Evolutionary conservation across 2,329 filamentous ascomycete species (phyloP), one percentile per base, ranked within the genome.

Genomic region (Aspergillus tamarii): DNA sequence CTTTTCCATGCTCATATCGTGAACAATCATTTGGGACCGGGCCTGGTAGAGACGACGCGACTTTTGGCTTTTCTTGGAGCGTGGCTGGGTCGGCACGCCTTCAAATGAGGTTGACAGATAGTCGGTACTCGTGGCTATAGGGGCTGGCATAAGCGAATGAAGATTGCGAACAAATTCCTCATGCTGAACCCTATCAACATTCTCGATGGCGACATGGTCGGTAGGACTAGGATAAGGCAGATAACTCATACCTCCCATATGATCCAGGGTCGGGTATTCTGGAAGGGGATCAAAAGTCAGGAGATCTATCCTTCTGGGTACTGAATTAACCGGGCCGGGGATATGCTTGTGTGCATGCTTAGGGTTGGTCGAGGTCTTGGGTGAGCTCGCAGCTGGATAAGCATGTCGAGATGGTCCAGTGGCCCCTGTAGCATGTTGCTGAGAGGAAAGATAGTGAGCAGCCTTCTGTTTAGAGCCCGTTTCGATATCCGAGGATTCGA

Each of bases 11-110:
- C 48, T 45, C 12, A 39, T 41, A 5, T 62, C 60, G 5, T 57
- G 57, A n/a, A 53, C 43, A 11, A 43, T 48, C 7, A 54, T 46
- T 28, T 66, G 65, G 16, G 65, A 61, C 14, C 68, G 67, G 8
- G 63, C 59, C 36, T 71, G 66, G 54, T 70, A 72, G 39, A 73
- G 55, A 34, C 69, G 69, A 43, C 71, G 71, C 14, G 70, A 67
- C 55, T 64, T 70, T 19, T 62, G 64, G 1, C 54, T 32, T 28
- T 59, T 69, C 63, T 64, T 72, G 54, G 63, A 59, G 32, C 65
- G 68, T 11, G 26, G 26, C 53, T 66, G 65, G 54, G 45, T 21
- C 14, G 55, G 50, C 21, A 21, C 45, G 30, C 45, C 16, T 14
- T 69, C 67, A 10, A 67, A 55, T 8, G 63, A 28, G 21, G 21